Base-by-base conservation (phyloP, 2,329 filamentous ascomycete genomes). In the Arthrobotrys musiformis region DNA sequence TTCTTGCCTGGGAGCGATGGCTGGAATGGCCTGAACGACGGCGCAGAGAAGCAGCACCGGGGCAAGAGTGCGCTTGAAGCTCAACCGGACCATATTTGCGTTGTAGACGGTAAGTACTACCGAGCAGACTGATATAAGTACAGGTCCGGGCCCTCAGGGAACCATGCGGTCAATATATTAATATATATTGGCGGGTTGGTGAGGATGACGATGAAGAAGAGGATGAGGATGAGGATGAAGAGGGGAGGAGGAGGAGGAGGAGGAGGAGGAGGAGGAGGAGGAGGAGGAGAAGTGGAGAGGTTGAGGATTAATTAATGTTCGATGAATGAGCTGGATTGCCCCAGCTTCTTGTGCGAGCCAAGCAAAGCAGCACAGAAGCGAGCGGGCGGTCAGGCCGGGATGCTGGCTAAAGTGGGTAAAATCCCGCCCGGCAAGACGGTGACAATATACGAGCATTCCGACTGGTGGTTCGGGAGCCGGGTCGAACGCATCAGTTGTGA, bases 21-120 rank as follows among this genome's bases (percentile, higher is more conserved):
- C 73, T 6, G 73, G 73, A 58, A 70, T 44, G 11, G 73, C 73
- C 73, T 77, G 73, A 40, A 77, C 73, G 9, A 56, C 50, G 33
- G 66, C 73, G 60, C 67, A 69, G 66, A 77, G 50, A 35, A 77
- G 73, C 60, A 77, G 73, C 50, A 77, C 64, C 52, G 73, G 58
- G 35, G 66, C 73, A 19, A 77, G 24, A 60, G 73, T 66, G 66
- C 73, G 66, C 50, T 66, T 62, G 61, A 70, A 50, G 66, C 50
- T 77, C 61, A 70, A 46, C 42, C 73, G 73, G 28, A 77, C 73
- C 73, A 77, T 77, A 33, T 66, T 77, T 60, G 58, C 40, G 63
- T 70, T 70, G 66, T 6, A 33, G 42, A 46, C 37, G 40, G 50
- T 33, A 28, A 35, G 50, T 33, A 28, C 60, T 63, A 44, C 37